Conservation (phyloP, 805 yeast species). For the Saccharomyces eubayanus region DNA sequence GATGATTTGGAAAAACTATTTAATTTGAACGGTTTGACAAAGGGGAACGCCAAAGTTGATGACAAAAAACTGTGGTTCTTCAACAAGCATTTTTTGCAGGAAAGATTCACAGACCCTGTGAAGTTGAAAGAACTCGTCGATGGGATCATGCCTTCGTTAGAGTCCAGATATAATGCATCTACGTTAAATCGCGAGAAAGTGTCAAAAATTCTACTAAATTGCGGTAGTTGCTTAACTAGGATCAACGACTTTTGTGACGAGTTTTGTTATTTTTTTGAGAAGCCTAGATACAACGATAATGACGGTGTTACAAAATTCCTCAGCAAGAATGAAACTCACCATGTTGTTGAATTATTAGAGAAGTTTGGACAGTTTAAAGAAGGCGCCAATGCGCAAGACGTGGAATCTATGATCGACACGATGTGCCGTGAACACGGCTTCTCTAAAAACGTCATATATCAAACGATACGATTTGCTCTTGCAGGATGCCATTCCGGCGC, state of each 20-base stretch:
- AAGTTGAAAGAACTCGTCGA: slow-evolving; percentile 33
- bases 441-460: slow-evolving; percentile 39
- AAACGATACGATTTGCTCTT: slow-evolving; percentile 56
- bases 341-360: slow-evolving; percentile 6
- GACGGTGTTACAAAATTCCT: slow-evolving; percentile 11
- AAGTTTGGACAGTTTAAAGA: neutral
- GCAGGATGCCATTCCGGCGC: slow-evolving; percentile 67
- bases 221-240: slow-evolving; percentile 45
- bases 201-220: slow-evolving; percentile 32
- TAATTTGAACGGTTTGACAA: slow-evolving; percentile 66
- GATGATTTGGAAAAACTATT: slow-evolving; percentile 48
- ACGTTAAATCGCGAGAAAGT: slow-evolving; percentile 29
- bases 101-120: slow-evolving; percentile 34
- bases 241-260: slow-evolving; percentile 43
- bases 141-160: slow-evolving; percentile 20
- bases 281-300: slow-evolving; percentile 21
- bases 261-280: slow-evolving; percentile 43
- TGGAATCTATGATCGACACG: neutral
- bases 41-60: slow-evolving; percentile 89
- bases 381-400: slow-evolving; percentile 3
- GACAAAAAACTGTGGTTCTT: slow-evolving; percentile 65
- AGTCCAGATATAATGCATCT: slow-evolving; percentile 3
- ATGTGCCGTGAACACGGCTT: slow-evolving; percentile 2
- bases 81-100: slow-evolving; percentile 59
- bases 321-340: neutral